phyloP scores from a whole-genome alignment of 345 rosid species.

The Citrus unshiu region DNA sequence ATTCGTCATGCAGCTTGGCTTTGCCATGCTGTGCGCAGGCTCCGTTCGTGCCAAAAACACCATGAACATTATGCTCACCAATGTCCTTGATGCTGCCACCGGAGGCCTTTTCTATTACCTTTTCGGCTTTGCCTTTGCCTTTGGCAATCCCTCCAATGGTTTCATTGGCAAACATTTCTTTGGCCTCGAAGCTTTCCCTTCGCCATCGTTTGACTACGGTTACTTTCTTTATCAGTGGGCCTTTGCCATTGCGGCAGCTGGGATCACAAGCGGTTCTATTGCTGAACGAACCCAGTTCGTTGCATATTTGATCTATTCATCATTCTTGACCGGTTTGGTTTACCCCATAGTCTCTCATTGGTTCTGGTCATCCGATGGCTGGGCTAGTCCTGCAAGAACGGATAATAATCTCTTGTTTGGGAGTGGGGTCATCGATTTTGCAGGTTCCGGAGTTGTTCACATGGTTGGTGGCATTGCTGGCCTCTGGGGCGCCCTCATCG shows the following conservation, averaged over 20 bases:
- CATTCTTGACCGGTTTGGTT: slow-evolving; percentile 52
- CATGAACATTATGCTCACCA: slow-evolving; percentile 61
- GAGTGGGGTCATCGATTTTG: slow-evolving; percentile 55
- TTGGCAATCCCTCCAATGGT: slow-evolving; percentile 44
- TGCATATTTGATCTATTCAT: slow-evolving; percentile 46
- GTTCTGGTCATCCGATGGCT: slow-evolving; percentile 59
- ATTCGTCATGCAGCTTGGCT: slow-evolving; percentile 59
- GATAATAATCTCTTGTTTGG: slow-evolving; percentile 33
- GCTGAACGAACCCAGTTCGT: slow-evolving; percentile 54
- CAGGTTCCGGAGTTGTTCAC: slow-evolving; percentile 62
- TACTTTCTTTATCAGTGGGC: slow-evolving; percentile 54
- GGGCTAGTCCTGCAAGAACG: slow-evolving; percentile 38
- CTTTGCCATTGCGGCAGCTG: slow-evolving; percentile 58
- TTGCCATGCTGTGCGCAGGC: slow-evolving; percentile 57
- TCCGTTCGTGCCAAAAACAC: slow-evolving; percentile 60
- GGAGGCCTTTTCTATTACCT: slow-evolving; percentile 53
- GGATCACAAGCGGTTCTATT: slow-evolving; percentile 61
- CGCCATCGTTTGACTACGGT: slow-evolving; percentile 27
- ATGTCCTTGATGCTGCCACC: slow-evolving; percentile 57
- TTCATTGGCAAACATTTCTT: slow-evolving; percentile 54
- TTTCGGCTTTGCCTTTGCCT: slow-evolving; percentile 59
- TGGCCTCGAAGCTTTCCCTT: slow-evolving; percentile 35
- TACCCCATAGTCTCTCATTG: slow-evolving; percentile 58
- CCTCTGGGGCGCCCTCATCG: slow-evolving; percentile 54
- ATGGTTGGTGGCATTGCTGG: slow-evolving; percentile 64